Conservation (phyloP, 2,329 filamentous ascomycete species). For the Xylariales sp. region DNA sequence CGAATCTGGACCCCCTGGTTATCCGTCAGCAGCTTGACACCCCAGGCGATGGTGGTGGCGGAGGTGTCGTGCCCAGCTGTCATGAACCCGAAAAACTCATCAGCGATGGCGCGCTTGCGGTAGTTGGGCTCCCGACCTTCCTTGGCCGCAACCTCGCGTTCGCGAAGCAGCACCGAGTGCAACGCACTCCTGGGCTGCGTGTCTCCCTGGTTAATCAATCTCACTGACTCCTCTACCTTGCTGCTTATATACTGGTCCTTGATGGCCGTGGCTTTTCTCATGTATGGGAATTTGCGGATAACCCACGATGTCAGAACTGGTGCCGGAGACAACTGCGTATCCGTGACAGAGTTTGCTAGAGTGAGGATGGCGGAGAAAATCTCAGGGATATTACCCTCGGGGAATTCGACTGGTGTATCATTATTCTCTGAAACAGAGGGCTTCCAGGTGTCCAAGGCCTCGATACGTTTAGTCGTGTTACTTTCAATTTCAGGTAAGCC, state of each 20-base stretch:
- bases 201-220: constrained; percentile 14
- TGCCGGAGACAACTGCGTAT: constrained; percentile 22
- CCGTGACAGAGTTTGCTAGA: constrained; percentile 20
- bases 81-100: constrained; percentile 26
- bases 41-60: constrained; percentile 22
- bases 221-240: constrained; percentile 11
- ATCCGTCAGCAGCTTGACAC: constrained; percentile 22
- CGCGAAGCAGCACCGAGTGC: constrained; percentile 26
- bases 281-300: constrained; percentile 19
- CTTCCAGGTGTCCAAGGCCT: constrained; percentile 13
- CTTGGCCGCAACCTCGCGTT: constrained; percentile 21
- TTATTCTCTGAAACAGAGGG: constrained; percentile 2
- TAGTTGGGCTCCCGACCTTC: constrained; percentile 19
- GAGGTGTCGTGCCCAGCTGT: constrained; percentile 28
- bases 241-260: constrained; percentile 24
- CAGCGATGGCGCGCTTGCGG: constrained; percentile 15
- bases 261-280: constrained; percentile 21
- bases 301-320: constrained; percentile 23
- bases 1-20: constrained; percentile 18
- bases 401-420: constrained; percentile 17
- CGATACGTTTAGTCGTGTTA: constrained; percentile 1
- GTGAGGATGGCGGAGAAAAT: constrained; percentile 19
- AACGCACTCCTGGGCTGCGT: constrained; percentile 21
- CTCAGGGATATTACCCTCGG: constrained; percentile 10
- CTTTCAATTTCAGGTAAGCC: constrained; percentile 1